phyloP scores from a whole-genome alignment of 257 asterid species.

The Rauvolfia tetraphylla region DNA sequence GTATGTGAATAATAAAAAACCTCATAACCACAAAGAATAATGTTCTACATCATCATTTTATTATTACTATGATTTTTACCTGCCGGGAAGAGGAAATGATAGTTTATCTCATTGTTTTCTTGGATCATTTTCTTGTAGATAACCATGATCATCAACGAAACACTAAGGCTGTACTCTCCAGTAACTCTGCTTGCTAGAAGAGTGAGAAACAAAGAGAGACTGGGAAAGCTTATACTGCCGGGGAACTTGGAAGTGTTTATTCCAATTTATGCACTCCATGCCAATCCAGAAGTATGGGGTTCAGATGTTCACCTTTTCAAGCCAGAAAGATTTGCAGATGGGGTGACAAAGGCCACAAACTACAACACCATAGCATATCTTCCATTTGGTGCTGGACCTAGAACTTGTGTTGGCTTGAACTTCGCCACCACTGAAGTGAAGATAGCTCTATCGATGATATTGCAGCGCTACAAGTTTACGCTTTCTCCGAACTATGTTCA shows the following conservation, averaged over 20 bases:
- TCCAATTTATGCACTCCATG: constrained; percentile 14
- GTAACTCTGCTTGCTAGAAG: background rate
- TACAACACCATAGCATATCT: constrained; percentile 11
- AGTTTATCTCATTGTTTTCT: background rate
- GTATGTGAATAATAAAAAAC: constrained; percentile 1
- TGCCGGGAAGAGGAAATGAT: no score
- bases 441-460: constrained; percentile 3
- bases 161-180: constrained; percentile 26
- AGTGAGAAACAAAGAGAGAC: constrained; percentile 1
- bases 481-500: constrained; percentile 4
- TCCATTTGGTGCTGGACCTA: constrained; percentile 30
- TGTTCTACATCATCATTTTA: no score
- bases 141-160: constrained; percentile 26
- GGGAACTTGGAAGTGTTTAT: constrained; percentile 5
- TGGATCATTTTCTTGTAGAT: constrained; percentile 1
- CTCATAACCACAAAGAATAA: background rate
- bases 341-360: constrained; percentile 27
- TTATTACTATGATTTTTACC: no score
- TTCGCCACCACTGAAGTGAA: constrained; percentile 22
- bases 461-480: background rate
- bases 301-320: constrained; percentile 19
- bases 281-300: constrained; percentile 22
- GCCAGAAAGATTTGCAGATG: constrained; percentile 31
- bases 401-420: constrained; percentile 30
- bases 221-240: constrained; percentile 24